Evolutionary conservation across 495 filamentous ascomycete genomes (phyloP).

Genomic region (Talaromyces trachyspermus): DNA sequence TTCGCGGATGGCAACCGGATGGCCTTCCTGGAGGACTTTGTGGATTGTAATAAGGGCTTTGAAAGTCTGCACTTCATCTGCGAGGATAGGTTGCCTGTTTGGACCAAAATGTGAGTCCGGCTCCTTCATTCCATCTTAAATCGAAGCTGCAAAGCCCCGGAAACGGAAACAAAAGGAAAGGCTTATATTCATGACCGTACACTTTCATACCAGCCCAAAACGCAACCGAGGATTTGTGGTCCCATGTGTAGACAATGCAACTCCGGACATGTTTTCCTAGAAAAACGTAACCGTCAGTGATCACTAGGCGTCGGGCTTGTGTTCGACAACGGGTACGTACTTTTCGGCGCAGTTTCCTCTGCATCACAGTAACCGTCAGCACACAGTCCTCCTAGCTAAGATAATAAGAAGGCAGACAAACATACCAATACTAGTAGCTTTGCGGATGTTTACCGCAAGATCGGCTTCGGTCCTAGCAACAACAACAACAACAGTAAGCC

Average conservation of each 20-base stretch:
- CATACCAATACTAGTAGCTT: conserved; percentile 82
- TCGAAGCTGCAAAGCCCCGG: too few species aligned
- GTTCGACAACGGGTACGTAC: conserved; percentile 35
- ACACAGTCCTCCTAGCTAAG: not conserved
- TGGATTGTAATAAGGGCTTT: conserved; percentile 89
- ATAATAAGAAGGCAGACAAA: conserved; percentile 10
- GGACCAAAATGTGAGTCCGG: conserved; percentile 1
- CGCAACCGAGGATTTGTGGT: conserved; percentile 91
- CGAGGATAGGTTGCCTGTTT: conserved; percentile 80
- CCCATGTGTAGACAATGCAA: conserved; percentile 99
- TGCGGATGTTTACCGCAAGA: conserved; percentile 89
- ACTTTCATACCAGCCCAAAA: conserved; percentile 99
- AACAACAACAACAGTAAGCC: conserved; percentile 14
- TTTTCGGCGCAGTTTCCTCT: conserved; percentile 95
- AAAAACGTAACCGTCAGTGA: not conserved
- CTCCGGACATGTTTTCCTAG: conserved; percentile 91
- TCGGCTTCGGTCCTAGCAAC: conserved; percentile 74
- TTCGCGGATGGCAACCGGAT: conserved; percentile 78
- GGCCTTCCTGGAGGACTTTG: conserved; percentile 94
- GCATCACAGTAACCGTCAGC: not conserved
- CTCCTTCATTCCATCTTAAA: too few species aligned
- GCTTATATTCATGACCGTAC: too few species aligned
- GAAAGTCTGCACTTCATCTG: conserved; percentile 92
- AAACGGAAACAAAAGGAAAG: too few species aligned
- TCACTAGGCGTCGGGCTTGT: conserved; percentile 4